Conservation (phyloP, 768 basidiomycete genomes). For the Coprinopsis marcescibilis region DNA sequence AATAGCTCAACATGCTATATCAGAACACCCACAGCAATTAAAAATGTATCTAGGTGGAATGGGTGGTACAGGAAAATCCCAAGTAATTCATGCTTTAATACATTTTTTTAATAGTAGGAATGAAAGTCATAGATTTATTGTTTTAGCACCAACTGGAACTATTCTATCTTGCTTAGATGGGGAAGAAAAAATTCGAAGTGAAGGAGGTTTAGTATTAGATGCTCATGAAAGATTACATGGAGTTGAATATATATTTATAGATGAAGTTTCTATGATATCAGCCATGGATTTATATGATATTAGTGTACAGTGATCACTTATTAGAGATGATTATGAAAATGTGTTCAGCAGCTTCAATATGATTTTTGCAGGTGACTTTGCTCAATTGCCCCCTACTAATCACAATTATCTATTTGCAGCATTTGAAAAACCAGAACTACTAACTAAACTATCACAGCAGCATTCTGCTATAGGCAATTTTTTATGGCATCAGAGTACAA, state of each 20-base stretch:
- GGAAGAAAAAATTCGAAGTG: no score
- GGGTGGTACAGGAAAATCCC: slow-evolving; percentile 7
- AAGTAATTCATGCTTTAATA: background rate
- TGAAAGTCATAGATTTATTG: background rate
- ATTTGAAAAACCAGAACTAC: no score
- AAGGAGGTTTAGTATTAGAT: slow-evolving; percentile 9
- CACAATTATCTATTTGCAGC: no score
- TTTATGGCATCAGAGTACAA: no score
- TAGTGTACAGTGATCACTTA: slow-evolving; percentile 15
- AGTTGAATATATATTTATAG: slow-evolving; percentile 34
- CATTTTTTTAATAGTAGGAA: background rate
- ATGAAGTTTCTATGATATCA: slow-evolving; percentile 39
- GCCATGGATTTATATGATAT: slow-evolving; percentile 24
- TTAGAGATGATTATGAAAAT: slow-evolving; percentile 12
- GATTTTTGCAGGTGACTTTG: slow-evolving; percentile 42
- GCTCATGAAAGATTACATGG: slow-evolving; percentile 16
- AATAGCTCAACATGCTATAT: slow-evolving; percentile 16
- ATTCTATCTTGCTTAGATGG: background rate
- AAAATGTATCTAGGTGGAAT: slow-evolving; percentile 5
- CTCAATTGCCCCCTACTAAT: slow-evolving; percentile 30
- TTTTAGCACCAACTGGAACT: slow-evolving; percentile 3
- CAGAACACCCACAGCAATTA: slow-evolving; percentile 2
- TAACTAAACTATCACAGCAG: no score
- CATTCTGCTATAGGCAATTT: no score
- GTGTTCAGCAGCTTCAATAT: slow-evolving; percentile 34